Percentiles rank a stretch among this genome's conserved stretches.
Conservation (phyloP, 164 flowering plant species). For the Malania oleifera region DNA sequence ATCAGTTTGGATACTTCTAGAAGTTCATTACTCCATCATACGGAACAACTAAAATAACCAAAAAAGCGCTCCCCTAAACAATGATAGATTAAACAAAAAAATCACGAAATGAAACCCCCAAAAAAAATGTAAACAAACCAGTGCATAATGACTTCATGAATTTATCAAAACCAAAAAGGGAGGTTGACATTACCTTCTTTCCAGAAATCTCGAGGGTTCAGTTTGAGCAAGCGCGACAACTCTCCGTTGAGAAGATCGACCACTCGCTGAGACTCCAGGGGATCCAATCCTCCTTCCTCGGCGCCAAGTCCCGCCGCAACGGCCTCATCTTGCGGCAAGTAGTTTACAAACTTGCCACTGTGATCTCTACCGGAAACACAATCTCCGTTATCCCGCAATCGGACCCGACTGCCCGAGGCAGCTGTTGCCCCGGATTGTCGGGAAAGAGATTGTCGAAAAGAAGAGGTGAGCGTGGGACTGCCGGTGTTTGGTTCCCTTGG, state of each 20-base stretch:
- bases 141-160: too few species aligned
- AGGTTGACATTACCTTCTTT: slow-evolving; percentile 80
- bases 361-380: slow-evolving; percentile 38
- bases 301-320: slow-evolving; percentile 83
- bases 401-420: slow-evolving; percentile 30
- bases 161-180: too few species aligned
- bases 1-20: too few species aligned
- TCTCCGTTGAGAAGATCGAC: slow-evolving; percentile 83
- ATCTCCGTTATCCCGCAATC: slow-evolving; percentile 34
- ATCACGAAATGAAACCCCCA: too few species aligned
- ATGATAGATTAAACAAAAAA: too few species aligned
- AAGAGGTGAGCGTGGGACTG: slow-evolving; percentile 41
- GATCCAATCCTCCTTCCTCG: slow-evolving; percentile 89
- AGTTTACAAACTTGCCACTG: slow-evolving; percentile 63
- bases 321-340: slow-evolving; percentile 94
- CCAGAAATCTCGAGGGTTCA: slow-evolving; percentile 78
- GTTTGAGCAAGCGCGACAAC: slow-evolving; percentile 66
- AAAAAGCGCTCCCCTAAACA: too few species aligned
- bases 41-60: too few species aligned
- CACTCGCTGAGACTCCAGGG: slow-evolving; percentile 81
- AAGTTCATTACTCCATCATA: too few species aligned
- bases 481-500: slow-evolving; percentile 13
- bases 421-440: slow-evolving; percentile 12
- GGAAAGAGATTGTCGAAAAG: slow-evolving; percentile 33
- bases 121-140: too few species aligned